Base-by-base conservation (phyloP, 768 basidiomycete genomes). In the Tulasnella sp. region DNA sequence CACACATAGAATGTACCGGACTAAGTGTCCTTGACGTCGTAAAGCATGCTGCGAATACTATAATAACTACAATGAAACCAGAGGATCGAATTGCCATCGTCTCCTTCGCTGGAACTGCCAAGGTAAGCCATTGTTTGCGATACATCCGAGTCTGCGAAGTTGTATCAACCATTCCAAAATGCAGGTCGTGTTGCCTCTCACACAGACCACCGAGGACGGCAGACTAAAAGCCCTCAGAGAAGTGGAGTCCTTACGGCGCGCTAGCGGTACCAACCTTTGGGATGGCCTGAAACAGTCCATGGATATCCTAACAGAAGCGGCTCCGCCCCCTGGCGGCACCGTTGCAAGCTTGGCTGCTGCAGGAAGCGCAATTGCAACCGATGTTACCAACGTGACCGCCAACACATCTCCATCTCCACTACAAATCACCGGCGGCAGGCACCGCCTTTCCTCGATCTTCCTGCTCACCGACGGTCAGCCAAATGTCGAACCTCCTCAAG, bases 371-470 rank as follows among this genome's bases (percentile, higher is more conserved):
- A 18, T 50, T 24, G 16, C 22, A 50, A 16, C 18, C 1, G 50
- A 20, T 12, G 7, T 1, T 50, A 16, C 1, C 20, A 1, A 22
- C 22, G 7, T 20, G 50, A 18, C 60, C 22, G 24, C 16, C 3
- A 12, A 5, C 41, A 58, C 41, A 54, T 28, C 14, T 9, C 76
- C 11, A 11, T 7, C 76, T 28, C 22, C 1, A 28, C 48, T n/a
- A 16, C 22, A 54, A 20, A 54, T 0, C 76, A 20, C 24, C 50
- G 7, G 16, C 50, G 5, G 12, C 6, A 50, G 16, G 22, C 24
- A 82, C 31, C 82, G 82, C 41, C n/a, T 82, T 28, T 74, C 81
- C 18, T 79, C 82, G 18, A 75, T 82, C 14, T 82, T 82, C 73
- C 72, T 81, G 9, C 77, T 82, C 58, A 82, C 82, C 4, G 82